Evolutionary conservation across 495 filamentous ascomycete species (phyloP).

Genomic region (Penicillium flavigenum): DNA sequence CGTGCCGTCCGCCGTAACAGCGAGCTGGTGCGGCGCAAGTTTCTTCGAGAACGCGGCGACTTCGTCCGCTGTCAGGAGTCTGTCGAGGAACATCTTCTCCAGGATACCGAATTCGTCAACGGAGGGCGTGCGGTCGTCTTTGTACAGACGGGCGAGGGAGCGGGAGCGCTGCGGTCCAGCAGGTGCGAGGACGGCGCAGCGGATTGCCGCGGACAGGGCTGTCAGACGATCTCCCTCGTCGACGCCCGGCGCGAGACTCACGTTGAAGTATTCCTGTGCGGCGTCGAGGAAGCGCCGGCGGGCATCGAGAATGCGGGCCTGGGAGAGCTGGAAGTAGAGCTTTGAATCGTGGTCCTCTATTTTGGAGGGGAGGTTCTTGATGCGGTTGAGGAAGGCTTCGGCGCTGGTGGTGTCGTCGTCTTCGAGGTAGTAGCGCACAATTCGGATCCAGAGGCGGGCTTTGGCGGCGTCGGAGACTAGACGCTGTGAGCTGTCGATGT

Average conservation of each 20-base stretch:
- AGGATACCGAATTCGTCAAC: constrained; percentile 83
- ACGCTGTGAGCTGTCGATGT: constrained; percentile 82
- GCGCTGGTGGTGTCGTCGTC: constrained; percentile 87
- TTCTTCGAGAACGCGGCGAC: constrained; percentile 80
- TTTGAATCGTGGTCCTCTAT: constrained; percentile 68
- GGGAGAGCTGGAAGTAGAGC: constrained; percentile 83
- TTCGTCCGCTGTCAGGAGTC: constrained; percentile 75
- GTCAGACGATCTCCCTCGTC: constrained; percentile 83
- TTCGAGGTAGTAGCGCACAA: constrained; percentile 91
- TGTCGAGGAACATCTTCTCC: constrained; percentile 97
- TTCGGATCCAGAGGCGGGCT: constrained; percentile 83
- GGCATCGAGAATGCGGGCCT: constrained; percentile 89
- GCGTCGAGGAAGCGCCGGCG: constrained; percentile 91
- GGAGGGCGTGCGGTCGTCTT: constrained; percentile 79
- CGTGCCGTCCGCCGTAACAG: constrained; percentile 79
- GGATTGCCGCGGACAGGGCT: constrained; percentile 83
- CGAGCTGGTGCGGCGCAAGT: constrained; percentile 83
- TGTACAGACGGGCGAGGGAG: constrained; percentile 79
- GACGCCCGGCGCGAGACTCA: constrained; percentile 71
- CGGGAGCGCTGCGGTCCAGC: constrained; percentile 84
- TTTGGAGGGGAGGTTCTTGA: constrained; percentile 85
- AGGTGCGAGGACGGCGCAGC: constrained; percentile 89
- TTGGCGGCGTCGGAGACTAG: constrained; percentile 76
- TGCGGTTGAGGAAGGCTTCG: constrained; percentile 83
- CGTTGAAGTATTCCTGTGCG: constrained; percentile 78